Evolutionary conservation across 179 eudicot species (phyloP).

Genomic region (Nepenthes alata): DNA sequence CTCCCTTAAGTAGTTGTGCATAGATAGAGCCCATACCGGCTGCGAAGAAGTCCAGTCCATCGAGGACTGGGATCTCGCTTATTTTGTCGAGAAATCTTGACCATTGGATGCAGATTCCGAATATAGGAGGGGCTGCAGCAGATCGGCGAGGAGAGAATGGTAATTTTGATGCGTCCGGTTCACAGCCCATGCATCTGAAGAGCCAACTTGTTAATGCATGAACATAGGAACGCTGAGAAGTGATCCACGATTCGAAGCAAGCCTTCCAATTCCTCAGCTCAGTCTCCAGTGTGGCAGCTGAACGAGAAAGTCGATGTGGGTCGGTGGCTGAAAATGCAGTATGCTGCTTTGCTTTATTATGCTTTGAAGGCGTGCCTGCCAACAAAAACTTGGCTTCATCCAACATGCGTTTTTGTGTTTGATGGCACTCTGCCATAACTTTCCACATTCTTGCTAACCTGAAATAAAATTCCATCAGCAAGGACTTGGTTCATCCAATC

Average conservation of each 20-base stretch:
- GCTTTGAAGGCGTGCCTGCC: conserved; percentile 70
- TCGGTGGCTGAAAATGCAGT: conserved; percentile 42
- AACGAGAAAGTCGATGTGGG: conserved; percentile 61
- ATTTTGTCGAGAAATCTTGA: conserved; percentile 52
- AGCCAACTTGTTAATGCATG: conserved; percentile 74
- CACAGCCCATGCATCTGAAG: conserved; percentile 48
- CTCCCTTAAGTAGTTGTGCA: conserved; percentile 56
- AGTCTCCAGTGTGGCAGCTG: conserved; percentile 69
- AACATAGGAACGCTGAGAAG: conserved; percentile 72
- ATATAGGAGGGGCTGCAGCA: conserved; percentile 47
- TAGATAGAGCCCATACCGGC: conserved; percentile 86
- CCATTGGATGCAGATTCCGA: conserved; percentile 78
- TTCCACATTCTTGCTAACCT: conserved; percentile 90
- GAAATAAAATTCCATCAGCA: conserved; percentile 3
- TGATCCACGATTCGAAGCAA: conserved; percentile 72
- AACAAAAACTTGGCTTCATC: conserved; percentile 84
- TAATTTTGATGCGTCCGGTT: conserved; percentile 41
- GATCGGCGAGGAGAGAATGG: conserved; percentile 74
- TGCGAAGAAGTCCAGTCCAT: conserved; percentile 75
- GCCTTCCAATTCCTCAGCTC: conserved; percentile 83
- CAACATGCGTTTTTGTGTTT: conserved; percentile 64
- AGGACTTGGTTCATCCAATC: neutral
- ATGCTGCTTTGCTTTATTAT: conserved; percentile 27
- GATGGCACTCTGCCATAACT: conserved; percentile 89
- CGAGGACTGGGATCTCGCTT: conserved; percentile 56